Conservation (phyloP, 805 yeast species). For the Ogataea paraovalis region DNA sequence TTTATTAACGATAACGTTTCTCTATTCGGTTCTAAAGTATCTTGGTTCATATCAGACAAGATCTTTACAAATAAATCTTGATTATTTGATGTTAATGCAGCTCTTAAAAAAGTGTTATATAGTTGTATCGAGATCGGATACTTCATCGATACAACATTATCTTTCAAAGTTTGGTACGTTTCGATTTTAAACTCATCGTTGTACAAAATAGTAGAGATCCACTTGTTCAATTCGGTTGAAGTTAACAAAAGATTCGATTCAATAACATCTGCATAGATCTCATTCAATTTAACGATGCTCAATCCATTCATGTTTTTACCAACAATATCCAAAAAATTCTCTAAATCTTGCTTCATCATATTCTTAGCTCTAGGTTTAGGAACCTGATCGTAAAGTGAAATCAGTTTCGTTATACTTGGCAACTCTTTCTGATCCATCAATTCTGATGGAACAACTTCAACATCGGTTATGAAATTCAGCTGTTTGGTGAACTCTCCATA, state of each 20-base stretch:
- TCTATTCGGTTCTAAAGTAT: conserved; percentile 18
- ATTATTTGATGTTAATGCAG: conserved; percentile 14
- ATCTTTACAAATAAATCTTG: conserved; percentile 14
- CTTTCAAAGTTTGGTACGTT: conserved; percentile 8
- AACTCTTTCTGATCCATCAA: neutral
- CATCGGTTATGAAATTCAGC: conserved; percentile 3
- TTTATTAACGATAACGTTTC: conserved; percentile 14
- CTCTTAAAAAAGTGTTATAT: conserved; percentile 16
- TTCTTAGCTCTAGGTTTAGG: conserved; percentile 19
- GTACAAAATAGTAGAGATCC: conserved; percentile 11
- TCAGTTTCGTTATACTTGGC: neutral
- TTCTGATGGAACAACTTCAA: neutral
- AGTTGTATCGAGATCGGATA: conserved; percentile 11
- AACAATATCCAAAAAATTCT: conserved; percentile 15
- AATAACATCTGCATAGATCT: conserved; percentile 19
- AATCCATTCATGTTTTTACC: conserved; percentile 9
- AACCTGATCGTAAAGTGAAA: conserved; percentile 14
- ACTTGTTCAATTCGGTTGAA: conserved; percentile 14
- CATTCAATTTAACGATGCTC: conserved; percentile 8
- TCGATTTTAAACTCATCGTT: conserved; percentile 9
- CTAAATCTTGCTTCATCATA: conserved; percentile 18
- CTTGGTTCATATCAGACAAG: conserved; percentile 11
- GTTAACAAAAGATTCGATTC: conserved; percentile 19
- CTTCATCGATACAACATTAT: conserved; percentile 11
- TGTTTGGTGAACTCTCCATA: conserved; percentile 10